These are phyloP conservation scores for Aspergillus pseudoglaucus DNA, from an alignment of 2,329 filamentous ascomycete species.

Conservation along the genomic window DNA sequence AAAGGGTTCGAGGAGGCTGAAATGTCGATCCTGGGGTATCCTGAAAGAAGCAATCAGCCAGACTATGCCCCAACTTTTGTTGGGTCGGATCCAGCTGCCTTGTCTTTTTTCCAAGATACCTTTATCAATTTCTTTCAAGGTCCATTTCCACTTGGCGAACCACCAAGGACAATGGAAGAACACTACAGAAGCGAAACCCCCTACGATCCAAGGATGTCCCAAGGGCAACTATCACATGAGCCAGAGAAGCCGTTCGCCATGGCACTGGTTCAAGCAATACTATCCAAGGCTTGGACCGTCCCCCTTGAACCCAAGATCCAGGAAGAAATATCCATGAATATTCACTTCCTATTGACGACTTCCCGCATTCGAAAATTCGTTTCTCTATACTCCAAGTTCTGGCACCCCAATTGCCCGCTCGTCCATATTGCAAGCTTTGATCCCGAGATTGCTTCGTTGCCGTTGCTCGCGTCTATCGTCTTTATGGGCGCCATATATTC, in stretches of 20 bases:
- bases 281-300: conserved; percentile 33
- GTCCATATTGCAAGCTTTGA: conserved; percentile 39
- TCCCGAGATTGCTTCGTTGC: conserved; percentile 28
- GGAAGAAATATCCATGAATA: conserved; percentile 32
- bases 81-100: conserved; percentile 18
- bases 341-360: conserved; percentile 37
- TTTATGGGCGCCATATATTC: conserved; percentile 44
- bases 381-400: conserved; percentile 39
- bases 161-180: conserved; percentile 17
- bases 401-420: conserved; percentile 41
- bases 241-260: conserved; percentile 33
- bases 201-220: conserved; percentile 11
- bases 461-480: conserved; percentile 35
- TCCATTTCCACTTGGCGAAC: conserved; percentile 22
- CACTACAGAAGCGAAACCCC: conserved; percentile 14
- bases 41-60: conserved; percentile 9
- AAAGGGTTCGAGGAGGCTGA: conserved; percentile 18
- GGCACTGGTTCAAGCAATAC: conserved; percentile 35
- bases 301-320: conserved; percentile 33
- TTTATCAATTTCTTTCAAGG: conserved; percentile 35
- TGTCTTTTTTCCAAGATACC: conserved; percentile 29
- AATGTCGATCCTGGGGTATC: conserved; percentile 12
- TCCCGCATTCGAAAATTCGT: conserved; percentile 37
- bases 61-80: conserved; percentile 15
- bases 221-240: conserved; percentile 23